Conservation (phyloP, 345 rosid genomes). For the Leavenworthia alabamica region DNA sequence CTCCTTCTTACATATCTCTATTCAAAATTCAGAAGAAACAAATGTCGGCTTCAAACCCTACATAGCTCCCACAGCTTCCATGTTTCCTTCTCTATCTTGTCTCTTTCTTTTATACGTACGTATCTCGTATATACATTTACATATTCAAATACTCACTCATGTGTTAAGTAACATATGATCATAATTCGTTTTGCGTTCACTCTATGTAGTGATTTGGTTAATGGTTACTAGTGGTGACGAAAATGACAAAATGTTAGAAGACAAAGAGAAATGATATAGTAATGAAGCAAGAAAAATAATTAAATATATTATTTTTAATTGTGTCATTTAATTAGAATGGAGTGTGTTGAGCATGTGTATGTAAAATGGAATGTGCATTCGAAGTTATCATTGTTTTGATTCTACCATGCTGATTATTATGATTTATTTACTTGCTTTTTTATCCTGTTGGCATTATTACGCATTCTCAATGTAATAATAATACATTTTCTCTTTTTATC, state of each 20-base stretch:
- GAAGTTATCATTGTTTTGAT: slow-evolving; percentile 19
- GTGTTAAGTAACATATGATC: neutral
- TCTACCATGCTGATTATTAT: slow-evolving; percentile 8
- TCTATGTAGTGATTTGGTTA: neutral
- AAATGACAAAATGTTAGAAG: neutral
- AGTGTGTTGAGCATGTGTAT: neutral
- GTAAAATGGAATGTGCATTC: slow-evolving; percentile 21
- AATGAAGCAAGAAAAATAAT: neutral
- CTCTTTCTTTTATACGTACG: slow-evolving; percentile 10
- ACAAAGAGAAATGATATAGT: neutral
- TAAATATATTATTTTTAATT: no score
- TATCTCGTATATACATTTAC: neutral
- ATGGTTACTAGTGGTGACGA: neutral
- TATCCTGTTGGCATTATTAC: slow-evolving; percentile 29
- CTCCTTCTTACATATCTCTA: slow-evolving; percentile 25
- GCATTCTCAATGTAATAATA: slow-evolving; percentile 36
- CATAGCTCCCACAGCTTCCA: slow-evolving; percentile 44
- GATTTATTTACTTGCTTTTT: slow-evolving; percentile 3
- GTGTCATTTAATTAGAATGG: no score
- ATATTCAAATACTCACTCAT: neutral
- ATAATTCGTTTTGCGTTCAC: neutral
- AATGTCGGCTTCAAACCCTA: slow-evolving; percentile 64
- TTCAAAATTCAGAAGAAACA: neutral
- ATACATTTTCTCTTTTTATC: slow-evolving; percentile 25
- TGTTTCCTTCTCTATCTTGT: slow-evolving; percentile 35